Evolutionary conservation across 371 early-diverging fungal genomes (phyloP).

Genomic region (Mortierella sp.): DNA sequence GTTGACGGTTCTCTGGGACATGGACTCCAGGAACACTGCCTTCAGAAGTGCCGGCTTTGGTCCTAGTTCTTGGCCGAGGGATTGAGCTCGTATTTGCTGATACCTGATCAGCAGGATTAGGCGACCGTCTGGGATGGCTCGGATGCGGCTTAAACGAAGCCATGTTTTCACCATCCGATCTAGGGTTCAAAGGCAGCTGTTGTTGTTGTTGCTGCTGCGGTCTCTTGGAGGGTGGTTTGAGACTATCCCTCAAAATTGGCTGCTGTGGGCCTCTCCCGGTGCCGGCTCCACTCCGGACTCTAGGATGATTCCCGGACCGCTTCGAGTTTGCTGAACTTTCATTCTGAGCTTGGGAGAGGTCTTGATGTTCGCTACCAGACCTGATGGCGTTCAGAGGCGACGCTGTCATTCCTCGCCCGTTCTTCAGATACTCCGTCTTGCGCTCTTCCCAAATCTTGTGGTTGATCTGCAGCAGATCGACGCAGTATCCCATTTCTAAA

Average conservation of each 20-base stretch:
- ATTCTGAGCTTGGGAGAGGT: conserved; percentile 2
- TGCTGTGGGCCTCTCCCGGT: conserved; percentile 9
- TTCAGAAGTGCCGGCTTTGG: conserved; percentile 29
- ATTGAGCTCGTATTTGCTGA: conserved; percentile 15
- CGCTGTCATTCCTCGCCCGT: conserved; percentile 15
- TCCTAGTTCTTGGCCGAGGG: conserved; percentile 29
- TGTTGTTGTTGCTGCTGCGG: too few species aligned
- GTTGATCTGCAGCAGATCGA: conserved; percentile 45
- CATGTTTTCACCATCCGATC: neutral
- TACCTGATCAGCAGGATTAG: neutral
- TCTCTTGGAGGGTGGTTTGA: conserved; percentile 2
- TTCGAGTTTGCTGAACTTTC: conserved; percentile 8
- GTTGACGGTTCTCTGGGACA: conserved; percentile 8
- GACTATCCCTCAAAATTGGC: neutral
- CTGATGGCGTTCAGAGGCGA: neutral
- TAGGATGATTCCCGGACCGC: conserved; percentile 4
- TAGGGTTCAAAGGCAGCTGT: too few species aligned
- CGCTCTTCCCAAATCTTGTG: conserved; percentile 50
- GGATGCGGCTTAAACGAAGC: neutral
- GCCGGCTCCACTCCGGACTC: conserved; percentile 8
- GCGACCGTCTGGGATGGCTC: conserved; percentile 1
- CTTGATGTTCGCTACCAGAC: conserved; percentile 9
- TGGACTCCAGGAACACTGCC: neutral
- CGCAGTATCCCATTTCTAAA: conserved; percentile 52
- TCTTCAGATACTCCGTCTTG: conserved; percentile 46